phyloP scores from a whole-genome alignment of 495 filamentous ascomycete species.

The Astrothelium macrocarpum region DNA sequence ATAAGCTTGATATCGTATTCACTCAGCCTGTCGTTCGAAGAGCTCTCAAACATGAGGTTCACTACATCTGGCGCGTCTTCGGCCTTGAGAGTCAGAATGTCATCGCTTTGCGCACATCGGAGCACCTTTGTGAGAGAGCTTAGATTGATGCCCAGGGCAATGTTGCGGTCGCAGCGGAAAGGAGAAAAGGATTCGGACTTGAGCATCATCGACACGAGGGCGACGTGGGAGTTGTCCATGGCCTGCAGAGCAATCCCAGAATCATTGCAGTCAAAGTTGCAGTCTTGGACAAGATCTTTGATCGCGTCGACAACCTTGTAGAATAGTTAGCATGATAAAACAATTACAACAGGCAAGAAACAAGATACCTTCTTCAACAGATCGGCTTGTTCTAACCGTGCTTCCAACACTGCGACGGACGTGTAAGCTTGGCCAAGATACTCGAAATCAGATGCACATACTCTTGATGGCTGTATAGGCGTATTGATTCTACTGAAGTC shows the following conservation, averaged over 20 bases:
- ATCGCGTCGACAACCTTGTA: constrained; percentile 90
- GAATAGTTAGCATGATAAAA: constrained; percentile 15
- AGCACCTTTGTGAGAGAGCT: constrained; percentile 95
- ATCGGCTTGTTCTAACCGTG: constrained; percentile 85
- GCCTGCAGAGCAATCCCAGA: constrained; percentile 95
- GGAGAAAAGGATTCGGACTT: constrained; percentile 91
- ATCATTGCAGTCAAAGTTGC: constrained; percentile 99
- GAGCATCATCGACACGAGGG: constrained; percentile 96
- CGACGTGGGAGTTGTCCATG: constrained; percentile 99
- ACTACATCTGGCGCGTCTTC: constrained; percentile 92
- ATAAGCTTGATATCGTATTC: constrained; percentile 99
- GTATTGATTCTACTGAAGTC: background rate
- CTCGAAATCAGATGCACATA: background rate
- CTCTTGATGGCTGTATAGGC: background rate
- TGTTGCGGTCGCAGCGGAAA: constrained; percentile 97
- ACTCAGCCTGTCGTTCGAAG: constrained; percentile 79
- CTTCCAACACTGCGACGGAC: constrained; percentile 73
- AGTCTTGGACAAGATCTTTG: constrained; percentile 98
- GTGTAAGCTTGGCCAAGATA: background rate
- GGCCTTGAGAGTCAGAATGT: constrained; percentile 92
- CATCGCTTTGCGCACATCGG: constrained; percentile 85
- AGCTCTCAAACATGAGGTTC: constrained; percentile 91
- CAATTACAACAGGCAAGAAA: background rate
- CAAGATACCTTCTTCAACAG: constrained; percentile 83
- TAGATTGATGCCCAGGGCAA: constrained; percentile 95